A percentile compares a stretch with the other conserved stretches of the same genome.
Conservation (phyloP, 768 basidiomycete species). For the Krasilnikovozyma curviuscula region DNA sequence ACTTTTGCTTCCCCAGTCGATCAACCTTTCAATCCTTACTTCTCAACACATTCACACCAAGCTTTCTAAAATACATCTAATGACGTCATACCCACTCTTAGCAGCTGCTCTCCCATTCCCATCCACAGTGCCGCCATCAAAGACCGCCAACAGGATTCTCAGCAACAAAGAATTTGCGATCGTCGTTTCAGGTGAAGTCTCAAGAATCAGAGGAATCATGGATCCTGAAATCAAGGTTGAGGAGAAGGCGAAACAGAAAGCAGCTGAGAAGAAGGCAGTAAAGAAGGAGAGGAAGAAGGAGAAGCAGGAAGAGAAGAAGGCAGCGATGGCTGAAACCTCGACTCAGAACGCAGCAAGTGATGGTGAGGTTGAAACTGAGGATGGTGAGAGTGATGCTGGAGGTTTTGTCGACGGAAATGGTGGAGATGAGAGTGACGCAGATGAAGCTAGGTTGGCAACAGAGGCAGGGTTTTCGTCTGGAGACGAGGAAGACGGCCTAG, state of each 20-base stretch:
- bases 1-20: background rate
- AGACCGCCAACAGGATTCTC: slow-evolving; percentile 7
- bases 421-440: too few species aligned
- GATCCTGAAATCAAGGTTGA: slow-evolving; percentile 2
- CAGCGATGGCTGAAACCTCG: background rate
- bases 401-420: background rate
- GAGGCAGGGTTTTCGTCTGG: too few species aligned
- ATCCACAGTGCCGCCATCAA: background rate
- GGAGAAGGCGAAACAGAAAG: slow-evolving; percentile 3
- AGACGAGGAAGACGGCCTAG: background rate
- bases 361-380: background rate
- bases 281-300: background rate
- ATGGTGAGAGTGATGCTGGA: background rate
- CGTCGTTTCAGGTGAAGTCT: background rate
- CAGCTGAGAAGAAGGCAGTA: background rate
- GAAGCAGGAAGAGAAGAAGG: background rate
- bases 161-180: slow-evolving; percentile 7
- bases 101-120: background rate
- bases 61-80: background rate
- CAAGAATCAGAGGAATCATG: slow-evolving; percentile 1
- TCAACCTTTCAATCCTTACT: background rate
- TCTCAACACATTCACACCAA: background rate
- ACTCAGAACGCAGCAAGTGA: background rate
- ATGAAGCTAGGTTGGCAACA: too few species aligned
- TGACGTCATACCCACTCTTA: background rate